Evolutionary conservation across 176 grass and related monocot species (phyloP).

Genomic region (Pontederia paniculata): DNA sequence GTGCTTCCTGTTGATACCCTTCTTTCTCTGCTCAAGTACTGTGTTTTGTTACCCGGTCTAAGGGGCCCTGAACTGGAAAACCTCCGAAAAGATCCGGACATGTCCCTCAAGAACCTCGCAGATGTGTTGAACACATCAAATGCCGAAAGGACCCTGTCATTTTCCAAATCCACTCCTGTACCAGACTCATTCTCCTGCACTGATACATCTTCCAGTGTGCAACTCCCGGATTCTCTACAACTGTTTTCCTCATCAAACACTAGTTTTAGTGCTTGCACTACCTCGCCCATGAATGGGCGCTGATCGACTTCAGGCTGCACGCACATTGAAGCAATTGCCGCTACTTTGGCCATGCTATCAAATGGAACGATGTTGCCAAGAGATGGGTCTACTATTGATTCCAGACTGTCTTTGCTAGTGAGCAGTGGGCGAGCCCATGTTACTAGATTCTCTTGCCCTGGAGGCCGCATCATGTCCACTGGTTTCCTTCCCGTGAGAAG

Average conservation of each 20-base stretch:
- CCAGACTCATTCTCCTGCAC: slow-evolving; percentile 34
- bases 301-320: slow-evolving; percentile 98
- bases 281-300: slow-evolving; percentile 93
- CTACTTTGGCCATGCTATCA: slow-evolving; percentile 69
- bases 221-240: slow-evolving; percentile 37
- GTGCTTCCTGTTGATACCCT: slow-evolving; percentile 66
- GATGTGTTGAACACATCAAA: slow-evolving; percentile 40
- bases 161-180: slow-evolving; percentile 33
- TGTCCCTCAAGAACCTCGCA: slow-evolving; percentile 45
- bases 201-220: slow-evolving; percentile 37
- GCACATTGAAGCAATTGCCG: slow-evolving; percentile 98
- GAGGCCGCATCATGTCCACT: slow-evolving; percentile 74
- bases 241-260: slow-evolving; percentile 66
- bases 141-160: slow-evolving; percentile 13
- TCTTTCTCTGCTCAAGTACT: slow-evolving; percentile 25
- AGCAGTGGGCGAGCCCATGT: slow-evolving; percentile 82
- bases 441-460: slow-evolving; percentile 92
- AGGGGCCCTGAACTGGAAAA: slow-evolving; percentile 73
- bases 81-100: slow-evolving; percentile 67
- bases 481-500: slow-evolving; percentile 90
- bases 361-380: slow-evolving; percentile 45
- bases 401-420: slow-evolving; percentile 55
- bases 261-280: slow-evolving; percentile 86
- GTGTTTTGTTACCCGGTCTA: slow-evolving; percentile 25
- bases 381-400: slow-evolving; percentile 64